Percentiles rank a stretch among this genome's conserved stretches.
Conservation (phyloP, 208 protist genomes). For the Jaenimonas drosophilae region DNA sequence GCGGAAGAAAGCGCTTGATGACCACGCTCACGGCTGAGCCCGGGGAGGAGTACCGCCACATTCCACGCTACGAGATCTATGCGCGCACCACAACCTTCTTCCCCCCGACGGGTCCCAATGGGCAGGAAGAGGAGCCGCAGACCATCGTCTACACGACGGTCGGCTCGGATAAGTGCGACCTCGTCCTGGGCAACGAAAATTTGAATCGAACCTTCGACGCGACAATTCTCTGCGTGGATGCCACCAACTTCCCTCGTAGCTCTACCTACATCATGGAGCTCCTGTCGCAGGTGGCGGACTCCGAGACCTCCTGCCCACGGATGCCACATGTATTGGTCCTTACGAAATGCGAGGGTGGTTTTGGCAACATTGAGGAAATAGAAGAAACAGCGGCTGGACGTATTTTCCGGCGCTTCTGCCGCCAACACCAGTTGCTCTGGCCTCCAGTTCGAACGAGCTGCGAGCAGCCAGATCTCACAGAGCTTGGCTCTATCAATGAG, state of each 20-base stretch:
- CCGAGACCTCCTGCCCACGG: conserved; percentile 8
- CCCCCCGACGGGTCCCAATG: conserved; percentile 7
- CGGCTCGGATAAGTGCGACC: conserved; percentile 14
- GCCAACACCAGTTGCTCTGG: conserved; percentile 57
- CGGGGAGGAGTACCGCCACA: conserved; percentile 4
- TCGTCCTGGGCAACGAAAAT: conserved; percentile 35
- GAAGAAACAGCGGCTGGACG: not conserved
- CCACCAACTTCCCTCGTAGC: conserved; percentile 20
- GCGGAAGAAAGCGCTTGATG: conserved; percentile 45
- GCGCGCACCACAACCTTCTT: conserved; percentile 31
- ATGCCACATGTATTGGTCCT: conserved; percentile 75
- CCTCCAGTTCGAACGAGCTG: conserved; percentile 69
- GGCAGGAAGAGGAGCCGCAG: conserved; percentile 25
- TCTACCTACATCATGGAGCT: conserved; percentile 28
- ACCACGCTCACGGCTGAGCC: conserved; percentile 20
- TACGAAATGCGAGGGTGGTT: conserved; percentile 55
- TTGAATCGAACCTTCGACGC: conserved; percentile 59
- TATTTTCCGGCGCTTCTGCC: conserved; percentile 23
- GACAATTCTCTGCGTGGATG: conserved; percentile 75
- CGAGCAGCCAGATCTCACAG: conserved; percentile 33
- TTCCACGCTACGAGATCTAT: conserved; percentile 3
- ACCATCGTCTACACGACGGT: conserved; percentile 55
- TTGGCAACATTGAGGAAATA: not conserved
- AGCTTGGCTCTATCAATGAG: conserved; percentile 50
- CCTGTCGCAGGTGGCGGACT: conserved; percentile 15